Evolutionary conservation across 164 flowering plant species (phyloP).

Genomic region (Buxus sempervirens): DNA sequence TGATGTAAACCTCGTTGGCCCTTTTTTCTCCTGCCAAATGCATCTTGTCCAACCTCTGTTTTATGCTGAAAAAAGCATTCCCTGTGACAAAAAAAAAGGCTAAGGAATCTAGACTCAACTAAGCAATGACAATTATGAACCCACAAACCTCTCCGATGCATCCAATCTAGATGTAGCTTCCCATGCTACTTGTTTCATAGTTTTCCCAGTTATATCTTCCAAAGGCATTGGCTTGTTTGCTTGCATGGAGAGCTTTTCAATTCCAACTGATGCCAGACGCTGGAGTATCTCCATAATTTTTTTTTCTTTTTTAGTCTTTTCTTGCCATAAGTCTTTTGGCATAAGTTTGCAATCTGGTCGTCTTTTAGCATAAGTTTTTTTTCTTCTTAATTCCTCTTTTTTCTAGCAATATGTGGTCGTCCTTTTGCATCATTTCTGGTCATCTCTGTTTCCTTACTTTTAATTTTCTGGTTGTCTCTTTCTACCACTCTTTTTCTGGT

Average conservation of each 20-base stretch:
- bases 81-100: slow-evolving; percentile 25
- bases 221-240: slow-evolving; percentile 89
- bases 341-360: too few relatives aligned
- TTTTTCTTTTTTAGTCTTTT: too few relatives aligned
- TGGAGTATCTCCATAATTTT: slow-evolving; percentile 78
- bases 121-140: neutral
- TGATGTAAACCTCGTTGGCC: slow-evolving; percentile 28
- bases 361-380: too few relatives aligned
- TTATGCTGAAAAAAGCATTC: slow-evolving; percentile 34
- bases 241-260: slow-evolving; percentile 89
- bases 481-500: too few relatives aligned
- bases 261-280: slow-evolving; percentile 74
- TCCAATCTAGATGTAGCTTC: slow-evolving; percentile 58
- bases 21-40: slow-evolving; percentile 21
- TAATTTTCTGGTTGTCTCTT: too few relatives aligned
- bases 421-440: too few relatives aligned
- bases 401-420: too few relatives aligned
- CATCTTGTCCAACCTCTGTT: slow-evolving; percentile 27
- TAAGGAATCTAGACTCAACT: neutral
- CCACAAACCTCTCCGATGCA: slow-evolving; percentile 64
- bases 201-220: slow-evolving; percentile 87
- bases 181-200: slow-evolving; percentile 83
- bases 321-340: too few relatives aligned
- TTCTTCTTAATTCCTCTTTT: too few relatives aligned
- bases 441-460: too few relatives aligned